Evolutionary conservation across 257 asterid species (phyloP).

Genomic region (Solanum okadae): DNA sequence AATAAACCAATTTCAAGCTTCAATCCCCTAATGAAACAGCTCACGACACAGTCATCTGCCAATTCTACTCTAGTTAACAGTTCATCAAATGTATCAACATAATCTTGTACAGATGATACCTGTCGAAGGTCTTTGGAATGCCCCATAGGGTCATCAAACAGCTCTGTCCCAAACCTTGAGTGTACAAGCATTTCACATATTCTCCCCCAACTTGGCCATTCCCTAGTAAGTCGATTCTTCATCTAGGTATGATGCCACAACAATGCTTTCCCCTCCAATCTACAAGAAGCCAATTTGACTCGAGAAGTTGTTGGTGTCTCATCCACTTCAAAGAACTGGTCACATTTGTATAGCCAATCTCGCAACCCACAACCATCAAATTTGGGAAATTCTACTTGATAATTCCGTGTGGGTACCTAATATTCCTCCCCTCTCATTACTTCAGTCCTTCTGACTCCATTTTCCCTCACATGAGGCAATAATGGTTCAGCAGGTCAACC

Average conservation of each 20-base stretch:
- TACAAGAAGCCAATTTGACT: not conserved
- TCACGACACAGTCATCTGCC: not conserved
- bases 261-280: not conserved
- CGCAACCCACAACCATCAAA: not conserved
- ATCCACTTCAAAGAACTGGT: not conserved
- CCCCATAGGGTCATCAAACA: not conserved
- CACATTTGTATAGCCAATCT: not conserved
- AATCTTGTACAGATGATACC: not conserved
- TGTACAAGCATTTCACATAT: not conserved
- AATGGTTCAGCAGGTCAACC: not conserved
- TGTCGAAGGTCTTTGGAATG: not conserved
- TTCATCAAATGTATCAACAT: not conserved
- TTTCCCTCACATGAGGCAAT: not conserved
- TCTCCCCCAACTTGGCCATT: not conserved
- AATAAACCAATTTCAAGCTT: not conserved
- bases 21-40: not conserved
- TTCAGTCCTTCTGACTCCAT: not conserved
- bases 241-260: not conserved
- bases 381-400: not conserved
- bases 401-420: not conserved
- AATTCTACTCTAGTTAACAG: not conserved
- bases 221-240: not conserved
- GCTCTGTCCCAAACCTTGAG: not conserved
- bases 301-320: not conserved
- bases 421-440: not conserved